Conservation (phyloP, 2,329 filamentous ascomycete species). For the Akanthomyces dipterigenus region DNA sequence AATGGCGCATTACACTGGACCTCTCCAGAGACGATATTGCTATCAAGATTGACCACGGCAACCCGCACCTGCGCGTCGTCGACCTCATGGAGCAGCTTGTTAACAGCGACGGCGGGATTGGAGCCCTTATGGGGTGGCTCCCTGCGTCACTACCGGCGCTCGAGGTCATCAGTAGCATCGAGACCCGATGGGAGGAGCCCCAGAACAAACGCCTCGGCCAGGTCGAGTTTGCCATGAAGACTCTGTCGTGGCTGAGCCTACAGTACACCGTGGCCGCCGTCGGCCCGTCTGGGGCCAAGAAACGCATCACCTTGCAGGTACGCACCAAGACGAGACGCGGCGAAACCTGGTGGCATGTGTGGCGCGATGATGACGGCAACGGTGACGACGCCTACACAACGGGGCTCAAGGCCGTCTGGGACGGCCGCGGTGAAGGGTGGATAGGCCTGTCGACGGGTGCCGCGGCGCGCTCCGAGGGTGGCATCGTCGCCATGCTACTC, state of each 20-base stretch:
- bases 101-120: conserved; percentile 48
- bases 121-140: conserved; percentile 47
- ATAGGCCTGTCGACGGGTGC: conserved; percentile 41
- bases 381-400: conserved; percentile 28
- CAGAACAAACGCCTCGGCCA: conserved; percentile 36
- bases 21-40: conserved; percentile 48
- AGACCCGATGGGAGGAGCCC: conserved; percentile 43
- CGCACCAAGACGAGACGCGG: conserved; percentile 42
- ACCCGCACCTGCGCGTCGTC: conserved; percentile 60
- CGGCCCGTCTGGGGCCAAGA: conserved; percentile 15
- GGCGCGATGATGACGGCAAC: conserved; percentile 23
- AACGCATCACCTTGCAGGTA: conserved; percentile 39
- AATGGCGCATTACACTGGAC: conserved; percentile 51
- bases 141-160: conserved; percentile 59
- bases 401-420: conserved; percentile 40
- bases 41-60: conserved; percentile 53
- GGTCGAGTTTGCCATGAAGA: conserved; percentile 45
- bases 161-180: conserved; percentile 52
- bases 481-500: conserved; percentile 40
- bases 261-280: conserved; percentile 39
- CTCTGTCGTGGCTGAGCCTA: conserved; percentile 51
- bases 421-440: conserved; percentile 38
- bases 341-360: conserved; percentile 45
- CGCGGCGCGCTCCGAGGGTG: conserved; percentile 32
- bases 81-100: conserved; percentile 53